phyloP scores from a whole-genome alignment of 495 filamentous ascomycete genomes.

The Choiromyces venosus region DNA sequence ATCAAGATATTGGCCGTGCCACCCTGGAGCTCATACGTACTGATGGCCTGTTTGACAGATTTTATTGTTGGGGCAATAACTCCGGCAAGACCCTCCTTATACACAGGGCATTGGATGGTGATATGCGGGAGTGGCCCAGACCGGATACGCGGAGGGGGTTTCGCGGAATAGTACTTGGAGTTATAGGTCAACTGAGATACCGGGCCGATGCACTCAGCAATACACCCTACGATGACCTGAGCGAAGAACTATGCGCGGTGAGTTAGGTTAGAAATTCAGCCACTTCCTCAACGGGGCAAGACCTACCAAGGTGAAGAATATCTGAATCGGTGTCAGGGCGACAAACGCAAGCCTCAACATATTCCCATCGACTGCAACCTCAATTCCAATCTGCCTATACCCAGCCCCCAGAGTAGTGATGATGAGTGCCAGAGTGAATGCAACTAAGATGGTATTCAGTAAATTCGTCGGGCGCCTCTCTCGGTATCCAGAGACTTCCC shows the following conservation, averaged over 20 bases:
- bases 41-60: slow-evolving; percentile 43
- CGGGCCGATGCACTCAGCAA: slow-evolving; percentile 69
- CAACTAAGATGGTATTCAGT: slow-evolving; percentile 61
- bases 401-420: slow-evolving; percentile 61
- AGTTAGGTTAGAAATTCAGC: slow-evolving; percentile 7
- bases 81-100: slow-evolving; percentile 60
- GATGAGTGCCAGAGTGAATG: slow-evolving; percentile 58
- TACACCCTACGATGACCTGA: slow-evolving; percentile 67
- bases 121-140: slow-evolving; percentile 54
- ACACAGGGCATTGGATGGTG: slow-evolving; percentile 70
- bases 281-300: not conserved
- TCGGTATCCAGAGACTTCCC: slow-evolving; percentile 51
- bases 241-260: slow-evolving; percentile 54
- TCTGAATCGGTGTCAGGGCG: slow-evolving; percentile 60
- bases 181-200: slow-evolving; percentile 65
- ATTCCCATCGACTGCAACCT: slow-evolving; percentile 58
- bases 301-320: slow-evolving; percentile 66
- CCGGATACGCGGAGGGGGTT: slow-evolving; percentile 51
- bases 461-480: slow-evolving; percentile 62
- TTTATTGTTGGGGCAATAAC: slow-evolving; percentile 45
- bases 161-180: slow-evolving; percentile 72
- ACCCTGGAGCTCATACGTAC: slow-evolving; percentile 71
- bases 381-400: slow-evolving; percentile 60
- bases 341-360: slow-evolving; percentile 59
- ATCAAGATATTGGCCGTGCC: slow-evolving; percentile 76